Conservation (phyloP, 1,284 basidiomycete species). For the Trichosporon coremiiforme region DNA sequence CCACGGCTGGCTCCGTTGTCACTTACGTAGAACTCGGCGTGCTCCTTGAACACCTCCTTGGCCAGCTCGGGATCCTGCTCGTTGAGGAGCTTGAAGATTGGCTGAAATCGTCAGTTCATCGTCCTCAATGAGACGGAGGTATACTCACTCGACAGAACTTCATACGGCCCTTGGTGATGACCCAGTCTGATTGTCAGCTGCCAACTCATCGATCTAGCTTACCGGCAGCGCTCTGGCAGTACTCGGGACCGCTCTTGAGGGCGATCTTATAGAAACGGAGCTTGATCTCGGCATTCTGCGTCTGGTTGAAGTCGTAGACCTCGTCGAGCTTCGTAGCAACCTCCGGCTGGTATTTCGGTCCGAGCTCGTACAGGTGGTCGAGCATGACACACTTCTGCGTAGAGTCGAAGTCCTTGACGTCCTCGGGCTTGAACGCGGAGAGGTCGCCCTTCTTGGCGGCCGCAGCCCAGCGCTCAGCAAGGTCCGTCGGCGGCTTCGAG, state of each 20-base stretch:
- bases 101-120: constrained; percentile 31
- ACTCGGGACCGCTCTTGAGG: constrained; percentile 57
- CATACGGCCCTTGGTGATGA: constrained; percentile 59
- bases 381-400: constrained; percentile 58
- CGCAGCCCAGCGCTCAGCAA: constrained; percentile 76
- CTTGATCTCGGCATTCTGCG: constrained; percentile 58
- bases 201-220: constrained; percentile 27
- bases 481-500: constrained; percentile 60
- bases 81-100: constrained; percentile 58
- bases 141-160: constrained; percentile 55
- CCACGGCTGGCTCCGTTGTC: neutral
- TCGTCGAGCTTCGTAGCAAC: constrained; percentile 55
- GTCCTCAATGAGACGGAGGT: neutral
- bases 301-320: constrained; percentile 55
- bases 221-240: constrained; percentile 58
- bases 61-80: constrained; percentile 58
- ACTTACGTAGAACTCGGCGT: constrained; percentile 59
- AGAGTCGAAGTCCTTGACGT: constrained; percentile 49
- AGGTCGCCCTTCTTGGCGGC: constrained; percentile 62
- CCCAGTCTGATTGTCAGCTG: constrained; percentile 53
- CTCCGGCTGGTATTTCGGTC: constrained; percentile 37
- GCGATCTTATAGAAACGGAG: constrained; percentile 60
- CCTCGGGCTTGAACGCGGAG: constrained; percentile 47
- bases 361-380: constrained; percentile 52
- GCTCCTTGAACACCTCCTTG: constrained; percentile 57